A percentile compares a stretch with the other conserved stretches of the same genome.
Conservation (phyloP, 164 flowering plant species). For the Liquidambar formosana region DNA sequence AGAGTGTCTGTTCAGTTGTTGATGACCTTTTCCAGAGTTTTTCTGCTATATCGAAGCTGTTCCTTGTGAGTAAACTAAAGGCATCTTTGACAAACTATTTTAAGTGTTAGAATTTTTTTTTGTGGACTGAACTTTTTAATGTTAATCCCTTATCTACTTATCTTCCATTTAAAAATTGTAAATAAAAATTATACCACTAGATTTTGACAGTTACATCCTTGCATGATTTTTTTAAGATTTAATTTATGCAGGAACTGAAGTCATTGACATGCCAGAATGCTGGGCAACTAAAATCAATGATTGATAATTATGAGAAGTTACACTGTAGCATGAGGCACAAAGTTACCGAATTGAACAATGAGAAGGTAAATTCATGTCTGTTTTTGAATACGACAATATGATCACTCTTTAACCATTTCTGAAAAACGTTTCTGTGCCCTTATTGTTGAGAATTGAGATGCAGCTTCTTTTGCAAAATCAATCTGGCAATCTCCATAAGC, state of each 20-base stretch:
- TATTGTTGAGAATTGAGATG: conserved; percentile 8
- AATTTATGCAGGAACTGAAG: conserved; percentile 59
- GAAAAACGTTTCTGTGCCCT: background rate
- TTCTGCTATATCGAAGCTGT: conserved; percentile 25
- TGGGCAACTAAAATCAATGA: conserved; percentile 35
- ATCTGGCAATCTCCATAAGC: conserved; percentile 41
- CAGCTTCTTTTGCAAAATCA: conserved; percentile 54
- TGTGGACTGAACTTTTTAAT: too few species aligned
- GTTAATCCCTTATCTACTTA: too few species aligned
- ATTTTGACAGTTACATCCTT: background rate
- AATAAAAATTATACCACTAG: too few species aligned
- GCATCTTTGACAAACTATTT: background rate
- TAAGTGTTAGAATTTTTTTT: background rate
- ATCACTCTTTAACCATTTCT: background rate
- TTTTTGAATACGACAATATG: background rate
- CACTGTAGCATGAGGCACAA: conserved; percentile 35
- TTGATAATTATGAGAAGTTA: conserved; percentile 36
- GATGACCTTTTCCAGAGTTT: conserved; percentile 55
- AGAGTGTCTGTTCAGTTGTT: conserved; percentile 37
- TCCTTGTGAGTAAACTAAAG: conserved; percentile 47
- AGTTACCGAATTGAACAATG: conserved; percentile 54
- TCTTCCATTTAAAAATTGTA: background rate
- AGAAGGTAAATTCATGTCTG: conserved; percentile 50
- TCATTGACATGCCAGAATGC: conserved; percentile 27
- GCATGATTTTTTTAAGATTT: background rate